Evolutionary conservation across 2,329 filamentous ascomycete species (phyloP).

Genomic region (Blastomyces emzantsi): DNA sequence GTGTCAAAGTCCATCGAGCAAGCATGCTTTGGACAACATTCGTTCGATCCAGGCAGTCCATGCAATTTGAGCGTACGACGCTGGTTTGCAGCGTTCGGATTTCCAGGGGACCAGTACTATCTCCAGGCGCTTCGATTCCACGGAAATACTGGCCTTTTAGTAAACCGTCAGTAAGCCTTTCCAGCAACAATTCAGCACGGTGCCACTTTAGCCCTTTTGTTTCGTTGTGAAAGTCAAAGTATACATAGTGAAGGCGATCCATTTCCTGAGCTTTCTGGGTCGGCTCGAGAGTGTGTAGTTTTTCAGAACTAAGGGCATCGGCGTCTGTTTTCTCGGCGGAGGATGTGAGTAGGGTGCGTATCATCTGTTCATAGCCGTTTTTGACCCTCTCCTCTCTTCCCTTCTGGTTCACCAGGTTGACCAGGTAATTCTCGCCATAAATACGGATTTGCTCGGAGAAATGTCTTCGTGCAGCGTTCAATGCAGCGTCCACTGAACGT

Average conservation of each 20-base stretch:
- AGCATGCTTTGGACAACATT: constrained; percentile 98
- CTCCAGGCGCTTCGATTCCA: constrained; percentile 73
- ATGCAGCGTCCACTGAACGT: constrained; percentile 69
- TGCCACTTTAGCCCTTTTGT: constrained; percentile 94
- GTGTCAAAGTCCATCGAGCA: constrained; percentile 76
- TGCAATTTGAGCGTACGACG: constrained; percentile 95
- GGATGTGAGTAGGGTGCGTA: constrained; percentile 62
- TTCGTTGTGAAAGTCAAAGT: constrained; percentile 98
- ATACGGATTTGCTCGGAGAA: constrained; percentile 88
- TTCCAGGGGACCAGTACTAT: constrained; percentile 62
- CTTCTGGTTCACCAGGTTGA: constrained; percentile 95
- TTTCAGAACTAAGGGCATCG: constrained; percentile 62
- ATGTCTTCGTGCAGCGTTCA: constrained; percentile 71
- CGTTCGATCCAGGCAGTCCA: constrained; percentile 97
- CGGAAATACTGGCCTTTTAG: constrained; percentile 83
- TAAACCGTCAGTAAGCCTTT: constrained; percentile 68
- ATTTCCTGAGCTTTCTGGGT: constrained; percentile 52
- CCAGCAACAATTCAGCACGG: constrained; percentile 75
- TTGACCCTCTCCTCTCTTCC: constrained; percentile 86
- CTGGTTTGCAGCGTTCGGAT: constrained; percentile 73
- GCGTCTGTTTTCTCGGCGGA: constrained; percentile 57
- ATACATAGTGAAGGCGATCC: constrained; percentile 87
- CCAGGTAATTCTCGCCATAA: constrained; percentile 94
- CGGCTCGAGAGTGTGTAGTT: constrained; percentile 69
- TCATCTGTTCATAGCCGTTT: constrained; percentile 85